These are phyloP conservation scores for Fusarium nurragi DNA, from an alignment of 2,329 filamentous ascomycete genomes.

Conservation along the genomic window DNA sequence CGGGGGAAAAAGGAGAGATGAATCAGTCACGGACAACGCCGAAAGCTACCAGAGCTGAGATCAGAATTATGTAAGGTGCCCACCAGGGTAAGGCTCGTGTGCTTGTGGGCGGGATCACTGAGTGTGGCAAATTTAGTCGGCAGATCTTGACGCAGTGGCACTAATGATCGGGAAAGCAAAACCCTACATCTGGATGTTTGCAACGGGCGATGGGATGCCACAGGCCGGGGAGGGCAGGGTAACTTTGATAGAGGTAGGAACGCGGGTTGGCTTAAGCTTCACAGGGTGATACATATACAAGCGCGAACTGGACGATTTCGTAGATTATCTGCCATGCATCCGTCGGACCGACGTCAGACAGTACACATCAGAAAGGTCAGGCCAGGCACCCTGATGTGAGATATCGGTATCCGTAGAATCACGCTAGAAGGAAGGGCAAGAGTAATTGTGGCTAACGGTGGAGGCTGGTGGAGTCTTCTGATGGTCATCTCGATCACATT, in stretches of 20 bases:
- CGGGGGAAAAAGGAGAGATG: slow-evolving; percentile 6
- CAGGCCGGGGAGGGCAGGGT: background rate
- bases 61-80: slow-evolving; percentile 37
- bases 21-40: slow-evolving; percentile 33
- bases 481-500: slow-evolving; percentile 3
- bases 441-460: background rate
- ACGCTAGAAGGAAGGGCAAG: slow-evolving; percentile 21
- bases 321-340: too few relatives aligned
- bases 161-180: background rate
- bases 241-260: background rate
- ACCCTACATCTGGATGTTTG: background rate
- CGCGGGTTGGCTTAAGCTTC: background rate
- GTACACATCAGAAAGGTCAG: background rate
- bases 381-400: slow-evolving; percentile 4
- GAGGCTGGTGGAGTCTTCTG: slow-evolving; percentile 6
- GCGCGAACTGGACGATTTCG: background rate
- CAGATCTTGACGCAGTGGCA: slow-evolving; percentile 27
- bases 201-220: background rate
- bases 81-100: slow-evolving; percentile 1
- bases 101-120: slow-evolving; percentile 9
- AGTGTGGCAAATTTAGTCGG: slow-evolving; percentile 35
- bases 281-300: slow-evolving; percentile 9
- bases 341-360: too few relatives aligned
- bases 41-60: slow-evolving; percentile 28
- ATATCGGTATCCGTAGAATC: slow-evolving; percentile 11